Base-by-base conservation (phyloP, 495 filamentous ascomycete genomes). In the Xylaria grammica region DNA sequence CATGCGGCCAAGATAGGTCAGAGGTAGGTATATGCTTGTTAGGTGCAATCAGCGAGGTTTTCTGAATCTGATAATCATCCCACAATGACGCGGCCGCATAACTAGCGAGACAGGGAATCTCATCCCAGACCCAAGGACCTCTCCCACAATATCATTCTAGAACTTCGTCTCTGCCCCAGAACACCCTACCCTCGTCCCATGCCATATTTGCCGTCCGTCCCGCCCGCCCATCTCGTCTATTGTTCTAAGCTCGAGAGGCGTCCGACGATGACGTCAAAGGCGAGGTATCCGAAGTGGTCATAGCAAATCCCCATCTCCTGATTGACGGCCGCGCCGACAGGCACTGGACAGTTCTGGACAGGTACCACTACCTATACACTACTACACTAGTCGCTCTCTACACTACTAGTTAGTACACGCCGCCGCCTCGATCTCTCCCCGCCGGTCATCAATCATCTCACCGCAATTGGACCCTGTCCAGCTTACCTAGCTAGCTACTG, bases 141-240 rank as follows among this genome's bases (percentile, higher is more conserved):
- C 48, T 59, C 42, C 56, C 56, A 59, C 56, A 59, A 59, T 59
- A 59, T 59, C 56, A 36, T 59, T 59, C 56, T 59, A 59, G 56
- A 59, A 59, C 42, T 3, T 40, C 55, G 40, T 45, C 34, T 20
- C 40, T 20, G 29, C 42, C 56, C 56, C 40, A 7, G 40, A 34
- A 40, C 11, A 44, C 55, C 55, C 42, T 48, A 44, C 53, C 4
- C 5, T 13, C 15, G 20, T 11, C 54, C 54, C 54, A 58, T 58
- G 26, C 24, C 54, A 29, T 45, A 29, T 59, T 48, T 59, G 54
- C 54, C 42, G 56, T 59, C 56, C 56, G n/a, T 46, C 42, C 56
- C 42, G 56, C 42, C 42, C 30, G 40, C 17, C 42, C 56, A 36
- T 59, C 24, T 36, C 29, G 27, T 59, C 27, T 42, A 42, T 3